phyloP scores from a whole-genome alignment of 1,284 basidiomycete genomes.

The Cerioporus squamosus region DNA sequence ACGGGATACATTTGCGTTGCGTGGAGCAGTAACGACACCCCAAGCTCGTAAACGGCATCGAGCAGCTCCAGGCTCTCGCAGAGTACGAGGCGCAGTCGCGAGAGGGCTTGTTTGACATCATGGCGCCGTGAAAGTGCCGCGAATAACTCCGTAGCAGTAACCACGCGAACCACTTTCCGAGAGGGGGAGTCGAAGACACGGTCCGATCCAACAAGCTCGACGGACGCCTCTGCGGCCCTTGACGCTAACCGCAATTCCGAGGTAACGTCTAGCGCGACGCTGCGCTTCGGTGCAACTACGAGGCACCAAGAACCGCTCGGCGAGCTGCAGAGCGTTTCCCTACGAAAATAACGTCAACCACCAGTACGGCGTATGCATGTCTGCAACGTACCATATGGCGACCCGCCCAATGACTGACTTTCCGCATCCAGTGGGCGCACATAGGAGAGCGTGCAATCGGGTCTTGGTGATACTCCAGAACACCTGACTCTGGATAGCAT shows the following conservation, averaged over 20 bases:
- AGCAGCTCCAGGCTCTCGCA: slow-evolving; percentile 90
- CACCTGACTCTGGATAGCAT: slow-evolving; percentile 89
- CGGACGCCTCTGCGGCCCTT: slow-evolving; percentile 42
- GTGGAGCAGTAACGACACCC: slow-evolving; percentile 70
- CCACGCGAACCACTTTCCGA: slow-evolving; percentile 55
- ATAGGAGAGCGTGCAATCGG: slow-evolving; percentile 75
- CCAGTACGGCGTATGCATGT: neutral
- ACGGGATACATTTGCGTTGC: slow-evolving; percentile 62
- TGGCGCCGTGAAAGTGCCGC: slow-evolving; percentile 40
- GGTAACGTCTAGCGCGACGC: slow-evolving; percentile 50
- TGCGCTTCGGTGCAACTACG: slow-evolving; percentile 57
- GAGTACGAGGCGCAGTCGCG: slow-evolving; percentile 68
- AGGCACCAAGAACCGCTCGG: slow-evolving; percentile 53
- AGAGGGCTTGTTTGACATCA: slow-evolving; percentile 33
- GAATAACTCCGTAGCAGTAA: slow-evolving; percentile 56
- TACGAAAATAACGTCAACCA: slow-evolving; percentile 30
- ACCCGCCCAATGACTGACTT: slow-evolving; percentile 80
- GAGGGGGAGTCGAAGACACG: slow-evolving; percentile 39
- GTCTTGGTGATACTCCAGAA: slow-evolving; percentile 87
- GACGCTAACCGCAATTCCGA: slow-evolving; percentile 52
- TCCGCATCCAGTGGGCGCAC: slow-evolving; percentile 82
- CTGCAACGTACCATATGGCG: slow-evolving; percentile 60
- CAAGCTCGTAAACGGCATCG: slow-evolving; percentile 84
- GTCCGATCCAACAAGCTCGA: slow-evolving; percentile 45
- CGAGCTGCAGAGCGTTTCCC: slow-evolving; percentile 51